Evolutionary conservation across 148 eudicot genomes (phyloP).

Genomic region (Dianthus caryophyllus): DNA sequence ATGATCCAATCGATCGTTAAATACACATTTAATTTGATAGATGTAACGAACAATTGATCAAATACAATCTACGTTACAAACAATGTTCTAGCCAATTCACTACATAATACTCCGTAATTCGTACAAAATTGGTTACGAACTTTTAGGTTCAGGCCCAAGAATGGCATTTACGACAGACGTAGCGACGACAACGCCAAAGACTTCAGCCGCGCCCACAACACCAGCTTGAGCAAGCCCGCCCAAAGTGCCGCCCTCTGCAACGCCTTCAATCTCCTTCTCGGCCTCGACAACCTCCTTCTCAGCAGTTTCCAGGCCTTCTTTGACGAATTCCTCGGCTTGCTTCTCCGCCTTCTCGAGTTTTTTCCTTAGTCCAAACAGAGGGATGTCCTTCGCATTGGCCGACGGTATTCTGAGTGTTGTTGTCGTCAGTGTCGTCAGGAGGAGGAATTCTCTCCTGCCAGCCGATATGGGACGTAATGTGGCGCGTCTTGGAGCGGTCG

Average conservation of each 20-base stretch:
- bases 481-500: slow-evolving; percentile 14
- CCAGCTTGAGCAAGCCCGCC: slow-evolving; percentile 28
- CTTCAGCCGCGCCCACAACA: slow-evolving; percentile 33
- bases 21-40: no score
- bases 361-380: slow-evolving; percentile 67
- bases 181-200: slow-evolving; percentile 59
- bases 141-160: slow-evolving; percentile 59
- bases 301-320: slow-evolving; percentile 35
- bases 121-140: slow-evolving; percentile 20
- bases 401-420: slow-evolving; percentile 36
- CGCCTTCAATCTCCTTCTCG: slow-evolving; percentile 42
- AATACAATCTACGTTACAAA: no score
- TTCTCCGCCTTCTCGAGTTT: slow-evolving; percentile 55
- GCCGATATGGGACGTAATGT: slow-evolving; percentile 21
- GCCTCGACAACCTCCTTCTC: slow-evolving; percentile 48
- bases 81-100: no score
- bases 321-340: slow-evolving; percentile 50
- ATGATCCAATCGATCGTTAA: no score
- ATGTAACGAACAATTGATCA: no score
- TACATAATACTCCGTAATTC: no score
- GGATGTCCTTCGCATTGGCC: slow-evolving; percentile 54
- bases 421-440: slow-evolving; percentile 45
- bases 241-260: slow-evolving; percentile 30
- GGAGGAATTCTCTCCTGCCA: slow-evolving; percentile 47
- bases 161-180: slow-evolving; percentile 74